These are phyloP conservation scores for Keithomyces neogunnii DNA, from an alignment of 2,329 filamentous ascomycete species.

Conservation along the genomic window DNA sequence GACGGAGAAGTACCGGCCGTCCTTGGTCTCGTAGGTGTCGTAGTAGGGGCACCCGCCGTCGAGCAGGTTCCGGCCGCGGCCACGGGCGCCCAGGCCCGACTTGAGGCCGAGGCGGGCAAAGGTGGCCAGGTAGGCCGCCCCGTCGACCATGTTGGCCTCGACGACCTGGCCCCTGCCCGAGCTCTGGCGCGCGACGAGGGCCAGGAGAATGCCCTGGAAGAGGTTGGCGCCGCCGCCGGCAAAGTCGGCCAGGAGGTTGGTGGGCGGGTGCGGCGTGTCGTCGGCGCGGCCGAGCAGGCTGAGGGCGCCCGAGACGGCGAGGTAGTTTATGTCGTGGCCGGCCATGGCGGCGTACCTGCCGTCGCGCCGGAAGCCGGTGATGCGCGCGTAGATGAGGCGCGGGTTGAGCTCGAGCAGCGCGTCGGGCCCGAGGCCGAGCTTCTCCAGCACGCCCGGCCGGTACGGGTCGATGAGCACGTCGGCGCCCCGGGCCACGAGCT, in stretches of 20 bases:
- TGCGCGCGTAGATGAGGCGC: constrained; percentile 68
- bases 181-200: constrained; percentile 56
- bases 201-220: constrained; percentile 74
- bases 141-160: constrained; percentile 96
- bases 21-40: constrained; percentile 77
- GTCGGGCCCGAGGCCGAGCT: constrained; percentile 66
- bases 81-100: constrained; percentile 50
- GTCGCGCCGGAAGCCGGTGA: constrained; percentile 85
- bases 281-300: constrained; percentile 63
- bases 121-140: constrained; percentile 66
- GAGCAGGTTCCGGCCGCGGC: constrained; percentile 67
- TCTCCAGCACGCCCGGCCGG: constrained; percentile 83
- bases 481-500: constrained; percentile 59
- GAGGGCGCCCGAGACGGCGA: constrained; percentile 77
- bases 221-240: constrained; percentile 79
- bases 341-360: constrained; percentile 83
- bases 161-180: constrained; percentile 77
- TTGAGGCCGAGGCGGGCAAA: constrained; percentile 65
- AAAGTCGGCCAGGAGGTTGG: constrained; percentile 83
- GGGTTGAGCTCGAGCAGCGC: constrained; percentile 61
- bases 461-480: constrained; percentile 92
- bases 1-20: constrained; percentile 76
- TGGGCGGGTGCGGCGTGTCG: constrained; percentile 68
- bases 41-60: constrained; percentile 87
- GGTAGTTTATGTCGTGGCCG: constrained; percentile 94